phyloP scores from a whole-genome alignment of 106 monocot species.

The Dioscorea dumetorum region DNA sequence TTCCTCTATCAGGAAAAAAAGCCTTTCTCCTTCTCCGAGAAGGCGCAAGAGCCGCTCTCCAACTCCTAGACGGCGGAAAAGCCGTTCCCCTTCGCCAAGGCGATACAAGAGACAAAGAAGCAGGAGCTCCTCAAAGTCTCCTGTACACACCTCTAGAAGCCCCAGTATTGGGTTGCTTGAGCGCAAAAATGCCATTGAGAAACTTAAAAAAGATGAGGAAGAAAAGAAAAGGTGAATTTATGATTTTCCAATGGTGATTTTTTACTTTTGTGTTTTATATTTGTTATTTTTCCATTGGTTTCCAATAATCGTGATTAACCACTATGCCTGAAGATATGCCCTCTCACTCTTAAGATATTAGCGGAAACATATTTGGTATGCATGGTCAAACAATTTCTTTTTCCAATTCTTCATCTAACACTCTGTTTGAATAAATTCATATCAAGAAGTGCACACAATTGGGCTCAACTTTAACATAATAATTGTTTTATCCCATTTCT shows the following conservation, averaged over 20 bases:
- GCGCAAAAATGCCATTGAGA: constrained; percentile 40
- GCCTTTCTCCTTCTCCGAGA: constrained; percentile 59
- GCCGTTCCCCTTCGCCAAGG: constrained; percentile 49
- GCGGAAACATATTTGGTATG: no score
- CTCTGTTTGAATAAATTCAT: no score
- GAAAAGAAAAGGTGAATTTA: constrained; percentile 59
- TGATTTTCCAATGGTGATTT: not conserved
- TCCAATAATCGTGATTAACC: no score
- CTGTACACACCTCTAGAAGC: constrained; percentile 35
- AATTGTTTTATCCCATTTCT: no score
- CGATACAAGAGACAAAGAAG: constrained; percentile 46
- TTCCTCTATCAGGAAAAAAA: constrained; percentile 59
- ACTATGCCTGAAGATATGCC: no score
- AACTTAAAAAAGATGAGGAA: constrained; percentile 50
- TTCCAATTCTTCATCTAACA: no score
- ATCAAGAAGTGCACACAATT: no score
- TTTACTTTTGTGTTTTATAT: not conserved
- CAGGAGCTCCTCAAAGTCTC: constrained; percentile 35
- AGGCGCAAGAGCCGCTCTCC: constrained; percentile 65
- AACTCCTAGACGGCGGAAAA: constrained; percentile 58
- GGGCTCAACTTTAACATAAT: no score
- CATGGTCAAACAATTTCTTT: no score
- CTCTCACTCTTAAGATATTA: no score
- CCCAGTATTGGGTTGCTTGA: constrained; percentile 33
- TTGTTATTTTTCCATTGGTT: not conserved